Evolutionary conservation across 2,329 filamentous ascomycete genomes (phyloP).

Genomic region (Taxawa tesnikishii): DNA sequence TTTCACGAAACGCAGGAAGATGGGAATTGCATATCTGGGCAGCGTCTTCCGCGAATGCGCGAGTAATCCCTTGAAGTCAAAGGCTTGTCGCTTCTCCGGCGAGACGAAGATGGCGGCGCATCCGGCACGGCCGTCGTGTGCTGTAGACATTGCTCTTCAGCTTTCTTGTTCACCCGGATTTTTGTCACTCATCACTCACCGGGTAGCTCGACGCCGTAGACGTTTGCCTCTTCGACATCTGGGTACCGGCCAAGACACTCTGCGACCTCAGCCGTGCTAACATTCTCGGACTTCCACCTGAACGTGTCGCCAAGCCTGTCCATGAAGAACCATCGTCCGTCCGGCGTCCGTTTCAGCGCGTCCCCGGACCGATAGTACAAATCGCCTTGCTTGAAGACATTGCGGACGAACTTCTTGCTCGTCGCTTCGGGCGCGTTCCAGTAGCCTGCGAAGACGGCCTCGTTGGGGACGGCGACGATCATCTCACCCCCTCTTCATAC

Average conservation of each 20-base stretch:
- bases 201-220: constrained; percentile 36
- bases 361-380: constrained; percentile 37
- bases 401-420: constrained; percentile 36
- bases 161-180: too few species aligned
- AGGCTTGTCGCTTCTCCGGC: constrained; percentile 31
- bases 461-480: constrained; percentile 47
- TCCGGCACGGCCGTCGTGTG: constrained; percentile 39
- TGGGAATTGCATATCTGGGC: constrained; percentile 62
- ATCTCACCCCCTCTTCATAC: constrained; percentile 63
- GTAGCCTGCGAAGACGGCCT: constrained; percentile 55
- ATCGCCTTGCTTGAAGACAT: constrained; percentile 36
- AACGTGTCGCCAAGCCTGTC: constrained; percentile 37
- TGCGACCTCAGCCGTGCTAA: constrained; percentile 34
- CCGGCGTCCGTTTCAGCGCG: constrained; percentile 28
- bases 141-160: constrained; percentile 5
- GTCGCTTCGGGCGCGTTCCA: constrained; percentile 57
- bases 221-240: constrained; percentile 32
- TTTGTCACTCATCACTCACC: constrained; percentile 12
- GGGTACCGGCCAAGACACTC: constrained; percentile 32
- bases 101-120: constrained; percentile 47
- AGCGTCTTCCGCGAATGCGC: constrained; percentile 46
- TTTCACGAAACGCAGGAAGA: constrained; percentile 55
- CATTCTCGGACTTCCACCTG: constrained; percentile 39
- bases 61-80: constrained; percentile 49
- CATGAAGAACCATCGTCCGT: constrained; percentile 37